phyloP scores from a whole-genome alignment of 2,329 filamentous ascomycete species.

The Aspergillus nomiae region DNA sequence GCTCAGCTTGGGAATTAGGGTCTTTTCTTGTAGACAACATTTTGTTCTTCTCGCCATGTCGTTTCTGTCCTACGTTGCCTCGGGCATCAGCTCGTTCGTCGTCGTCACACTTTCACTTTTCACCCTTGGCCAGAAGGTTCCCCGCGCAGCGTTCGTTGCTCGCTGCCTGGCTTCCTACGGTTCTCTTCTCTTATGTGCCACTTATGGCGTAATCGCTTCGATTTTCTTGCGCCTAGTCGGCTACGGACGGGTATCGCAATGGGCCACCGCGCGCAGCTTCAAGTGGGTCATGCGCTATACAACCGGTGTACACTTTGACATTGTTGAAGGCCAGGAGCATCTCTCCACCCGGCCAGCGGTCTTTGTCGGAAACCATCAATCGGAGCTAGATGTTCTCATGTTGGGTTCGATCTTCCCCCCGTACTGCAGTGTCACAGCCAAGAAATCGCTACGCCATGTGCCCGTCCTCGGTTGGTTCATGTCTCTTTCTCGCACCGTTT shows the following conservation, averaged over 20 bases:
- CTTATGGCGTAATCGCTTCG: conserved; percentile 75
- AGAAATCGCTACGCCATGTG: conserved; percentile 74
- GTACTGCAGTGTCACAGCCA: conserved; percentile 91
- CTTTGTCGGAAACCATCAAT: conserved; percentile 94
- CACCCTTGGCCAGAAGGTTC: conserved; percentile 44
- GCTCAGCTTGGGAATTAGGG: neutral
- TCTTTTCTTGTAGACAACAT: neutral
- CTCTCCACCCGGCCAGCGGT: conserved; percentile 77
- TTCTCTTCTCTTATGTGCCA: conserved; percentile 53
- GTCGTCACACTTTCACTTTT: conserved; percentile 57
- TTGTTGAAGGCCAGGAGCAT: conserved; percentile 66
- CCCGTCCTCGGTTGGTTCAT: conserved; percentile 97
- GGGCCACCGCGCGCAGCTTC: conserved; percentile 78
- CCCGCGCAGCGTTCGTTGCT: conserved; percentile 48
- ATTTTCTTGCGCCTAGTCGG: conserved; percentile 71
- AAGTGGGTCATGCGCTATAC: conserved; percentile 73
- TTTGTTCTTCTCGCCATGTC: conserved; percentile 53
- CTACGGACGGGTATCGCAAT: conserved; percentile 77
- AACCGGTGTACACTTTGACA: conserved; percentile 76
- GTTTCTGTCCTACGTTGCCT: conserved; percentile 60
- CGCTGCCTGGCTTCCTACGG: conserved; percentile 51
- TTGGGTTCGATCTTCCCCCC: conserved; percentile 85
- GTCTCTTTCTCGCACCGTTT: conserved; percentile 82
- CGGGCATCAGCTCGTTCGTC: conserved; percentile 66
- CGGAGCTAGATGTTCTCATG: conserved; percentile 91